Conservation (phyloP, 179 eudicot species). For the Corrigiola litoralis region DNA sequence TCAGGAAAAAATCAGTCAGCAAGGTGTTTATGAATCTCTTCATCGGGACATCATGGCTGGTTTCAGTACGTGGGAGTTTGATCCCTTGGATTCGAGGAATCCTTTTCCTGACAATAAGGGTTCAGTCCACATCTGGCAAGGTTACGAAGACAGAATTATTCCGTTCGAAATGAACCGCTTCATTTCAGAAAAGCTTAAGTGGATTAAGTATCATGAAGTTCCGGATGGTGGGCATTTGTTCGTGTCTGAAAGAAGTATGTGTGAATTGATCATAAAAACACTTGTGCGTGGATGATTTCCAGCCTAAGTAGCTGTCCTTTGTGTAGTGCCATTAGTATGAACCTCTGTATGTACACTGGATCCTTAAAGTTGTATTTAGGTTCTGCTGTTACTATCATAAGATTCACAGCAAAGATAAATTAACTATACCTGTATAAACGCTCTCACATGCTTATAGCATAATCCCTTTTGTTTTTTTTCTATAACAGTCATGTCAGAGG, state of each 20-base stretch:
- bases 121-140: conserved; percentile 46
- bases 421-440: too few relatives aligned
- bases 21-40: conserved; percentile 42
- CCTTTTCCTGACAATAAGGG: conserved; percentile 29
- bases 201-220: conserved; percentile 49
- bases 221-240: conserved; percentile 53
- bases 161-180: conserved; percentile 25
- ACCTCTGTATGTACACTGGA: too few relatives aligned
- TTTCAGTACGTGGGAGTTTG: conserved; percentile 46
- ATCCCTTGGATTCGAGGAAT: conserved; percentile 37
- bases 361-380: too few relatives aligned
- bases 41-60: conserved; percentile 30
- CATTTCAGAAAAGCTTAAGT: conserved; percentile 32
- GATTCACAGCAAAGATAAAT: too few relatives aligned
- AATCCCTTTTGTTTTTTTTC: too few relatives aligned
- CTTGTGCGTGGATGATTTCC: conserved; percentile 28
- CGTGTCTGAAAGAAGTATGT: conserved; percentile 31
- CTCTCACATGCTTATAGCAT: too few relatives aligned
- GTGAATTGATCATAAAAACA: conserved; percentile 38
- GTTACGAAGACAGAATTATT: conserved; percentile 46
- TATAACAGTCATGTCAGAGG: too few relatives aligned
- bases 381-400: too few relatives aligned
- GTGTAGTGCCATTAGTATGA: too few relatives aligned
- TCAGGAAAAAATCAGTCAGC: conserved; percentile 37
- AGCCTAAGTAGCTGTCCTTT: too few relatives aligned